Conservation (phyloP, 192 early-diverging fungal genomes). For the Bifiguratus adelaidae region DNA sequence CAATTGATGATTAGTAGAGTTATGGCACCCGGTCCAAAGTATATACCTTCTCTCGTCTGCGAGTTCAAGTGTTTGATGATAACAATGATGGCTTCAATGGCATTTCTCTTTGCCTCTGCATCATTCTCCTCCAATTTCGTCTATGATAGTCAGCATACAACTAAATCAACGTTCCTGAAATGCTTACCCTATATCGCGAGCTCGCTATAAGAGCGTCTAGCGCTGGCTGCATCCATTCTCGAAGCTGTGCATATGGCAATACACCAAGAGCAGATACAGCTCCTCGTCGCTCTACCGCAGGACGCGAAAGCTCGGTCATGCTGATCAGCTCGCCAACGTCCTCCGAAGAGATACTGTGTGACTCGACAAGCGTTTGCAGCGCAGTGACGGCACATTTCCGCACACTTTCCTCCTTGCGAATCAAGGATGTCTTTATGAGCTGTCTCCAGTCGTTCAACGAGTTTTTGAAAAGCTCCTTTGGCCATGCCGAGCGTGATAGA, state of each 20-base stretch:
- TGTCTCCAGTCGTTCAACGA: constrained; percentile 33
- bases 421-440: constrained; percentile 38
- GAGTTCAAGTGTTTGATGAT: constrained; percentile 27
- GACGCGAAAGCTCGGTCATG: constrained; percentile 11
- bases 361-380: constrained; percentile 24
- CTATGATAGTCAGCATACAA: no score
- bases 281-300: constrained; percentile 43
- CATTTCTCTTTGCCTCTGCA: constrained; percentile 59
- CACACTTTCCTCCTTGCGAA: constrained; percentile 53
- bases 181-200: no score
- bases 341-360: constrained; percentile 21
- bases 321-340: constrained; percentile 26
- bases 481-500: constrained; percentile 32
- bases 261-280: constrained; percentile 54
- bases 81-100: no score
- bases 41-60: constrained; percentile 22
- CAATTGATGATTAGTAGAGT: constrained; percentile 3
- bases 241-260: no score
- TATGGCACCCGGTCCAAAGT: background rate
- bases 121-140: constrained; percentile 32
- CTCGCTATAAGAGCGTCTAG: no score
- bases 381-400: constrained; percentile 38
- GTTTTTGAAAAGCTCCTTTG: constrained; percentile 1
- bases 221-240: no score
- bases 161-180: no score